Conservation (phyloP, 2,329 filamentous ascomycete species). For the Chalara sp. region DNA sequence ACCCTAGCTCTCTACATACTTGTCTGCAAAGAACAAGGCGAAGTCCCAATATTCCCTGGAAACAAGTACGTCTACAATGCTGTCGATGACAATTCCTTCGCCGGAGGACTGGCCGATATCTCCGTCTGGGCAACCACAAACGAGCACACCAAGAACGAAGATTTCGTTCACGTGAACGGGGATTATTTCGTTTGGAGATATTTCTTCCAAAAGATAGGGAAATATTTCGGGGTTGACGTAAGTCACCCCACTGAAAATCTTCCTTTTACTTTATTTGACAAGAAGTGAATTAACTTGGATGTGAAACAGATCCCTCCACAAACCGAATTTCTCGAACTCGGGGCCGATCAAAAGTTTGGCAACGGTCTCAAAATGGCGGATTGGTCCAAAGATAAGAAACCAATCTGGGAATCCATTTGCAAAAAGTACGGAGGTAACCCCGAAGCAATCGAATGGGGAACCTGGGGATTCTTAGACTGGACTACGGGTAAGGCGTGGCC, state of each 20-base stretch:
- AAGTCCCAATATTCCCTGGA: conserved; percentile 29
- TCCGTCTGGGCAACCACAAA: conserved; percentile 30
- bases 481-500: conserved; percentile 11
- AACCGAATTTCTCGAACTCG: too few species aligned
- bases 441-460: conserved; percentile 28
- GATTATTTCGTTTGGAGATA: conserved; percentile 31
- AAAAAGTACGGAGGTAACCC: background rate
- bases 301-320: too few species aligned
- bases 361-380: conserved; percentile 6
- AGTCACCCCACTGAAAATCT: too few species aligned
- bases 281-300: too few species aligned
- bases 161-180: conserved; percentile 35
- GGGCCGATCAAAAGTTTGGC: too few species aligned
- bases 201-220: conserved; percentile 27
- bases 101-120: conserved; percentile 29
- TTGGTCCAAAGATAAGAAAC: conserved; percentile 7
- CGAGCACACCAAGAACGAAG: conserved; percentile 27
- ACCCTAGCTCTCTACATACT: conserved; percentile 14
- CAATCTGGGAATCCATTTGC: conserved; percentile 7
- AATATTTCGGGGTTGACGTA: too few species aligned
- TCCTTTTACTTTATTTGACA: too few species aligned
- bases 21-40: conserved; percentile 26
- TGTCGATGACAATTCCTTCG: conserved; percentile 28
- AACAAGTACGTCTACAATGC: conserved; percentile 26
- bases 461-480: conserved; percentile 34